Evolutionary conservation across 148 eudicot species (phyloP).

Genomic region (Fagopyrum tataricum): DNA sequence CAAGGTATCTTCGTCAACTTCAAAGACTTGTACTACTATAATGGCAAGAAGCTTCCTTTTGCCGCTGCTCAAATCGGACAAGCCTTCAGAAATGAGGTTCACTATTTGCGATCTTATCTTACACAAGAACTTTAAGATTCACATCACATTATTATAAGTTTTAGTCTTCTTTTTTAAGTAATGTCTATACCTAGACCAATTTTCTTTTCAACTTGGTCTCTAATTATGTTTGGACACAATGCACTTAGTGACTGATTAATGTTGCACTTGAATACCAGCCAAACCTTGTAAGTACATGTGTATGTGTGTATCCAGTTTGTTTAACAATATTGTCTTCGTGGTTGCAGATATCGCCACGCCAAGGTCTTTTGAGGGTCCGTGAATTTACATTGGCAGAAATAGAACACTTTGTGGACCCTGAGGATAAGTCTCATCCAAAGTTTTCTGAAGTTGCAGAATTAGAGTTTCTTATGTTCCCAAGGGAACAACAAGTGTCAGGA

Average conservation of each 20-base stretch:
- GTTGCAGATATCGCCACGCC: slow-evolving; percentile 90
- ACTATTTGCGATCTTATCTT: slow-evolving; percentile 8
- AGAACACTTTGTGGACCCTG: slow-evolving; percentile 96
- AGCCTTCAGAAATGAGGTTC: slow-evolving; percentile 93
- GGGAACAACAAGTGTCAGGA: slow-evolving; percentile 86
- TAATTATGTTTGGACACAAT: not conserved
- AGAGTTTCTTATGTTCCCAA: slow-evolving; percentile 89
- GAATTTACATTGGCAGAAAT: slow-evolving; percentile 95
- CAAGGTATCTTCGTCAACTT: slow-evolving; percentile 97
- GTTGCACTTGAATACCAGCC: not conserved
- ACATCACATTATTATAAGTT: not conserved
- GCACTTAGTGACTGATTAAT: not conserved
- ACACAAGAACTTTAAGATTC: not conserved
- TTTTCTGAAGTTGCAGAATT: slow-evolving; percentile 64
- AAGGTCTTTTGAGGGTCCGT: slow-evolving; percentile 93
- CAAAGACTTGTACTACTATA: slow-evolving; percentile 90
- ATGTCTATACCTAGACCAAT: not conserved
- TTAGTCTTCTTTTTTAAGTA: not conserved
- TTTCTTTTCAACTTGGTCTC: not conserved
- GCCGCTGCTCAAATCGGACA: slow-evolving; percentile 98
- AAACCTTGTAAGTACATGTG: not conserved
- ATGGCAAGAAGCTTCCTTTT: slow-evolving; percentile 92
- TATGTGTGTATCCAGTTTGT: not conserved
- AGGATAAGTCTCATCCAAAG: slow-evolving; percentile 89
- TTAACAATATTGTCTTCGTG: not conserved